Evolutionary conservation across 192 early-diverging fungal genomes (phyloP).

Genomic region (Coemansia sp.): DNA sequence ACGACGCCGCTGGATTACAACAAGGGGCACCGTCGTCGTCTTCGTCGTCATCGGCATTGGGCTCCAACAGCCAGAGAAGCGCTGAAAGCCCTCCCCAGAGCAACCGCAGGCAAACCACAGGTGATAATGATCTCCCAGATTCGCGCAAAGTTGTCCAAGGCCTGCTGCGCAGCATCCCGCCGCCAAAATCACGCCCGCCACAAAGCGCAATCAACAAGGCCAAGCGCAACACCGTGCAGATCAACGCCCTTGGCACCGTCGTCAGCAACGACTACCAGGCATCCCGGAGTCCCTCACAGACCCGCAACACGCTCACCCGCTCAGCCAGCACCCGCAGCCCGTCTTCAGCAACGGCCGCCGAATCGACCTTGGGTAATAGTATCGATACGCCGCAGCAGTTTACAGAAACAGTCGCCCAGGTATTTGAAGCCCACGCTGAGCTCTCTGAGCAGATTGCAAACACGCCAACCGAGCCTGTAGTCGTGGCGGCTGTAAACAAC

Average conservation of each 20-base stretch:
- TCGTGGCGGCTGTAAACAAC: conserved; percentile 1
- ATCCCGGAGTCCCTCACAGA: conserved; percentile 9
- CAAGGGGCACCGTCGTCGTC: not conserved
- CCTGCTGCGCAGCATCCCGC: conserved; percentile 47
- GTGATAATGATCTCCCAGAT: conserved; percentile 29
- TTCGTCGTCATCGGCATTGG: not conserved
- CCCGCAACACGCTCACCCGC: conserved; percentile 8
- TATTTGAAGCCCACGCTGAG: conserved; percentile 7
- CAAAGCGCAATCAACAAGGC: conserved; percentile 43
- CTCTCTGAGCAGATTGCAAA: conserved; percentile 14
- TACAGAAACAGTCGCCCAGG: conserved; percentile 7
- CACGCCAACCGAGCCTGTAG: conserved; percentile 5
- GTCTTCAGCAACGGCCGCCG: conserved; percentile 3
- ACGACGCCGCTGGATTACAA: not conserved
- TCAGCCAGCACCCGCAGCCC: conserved; percentile 21
- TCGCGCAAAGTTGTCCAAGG: conserved; percentile 51
- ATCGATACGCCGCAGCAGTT: not conserved
- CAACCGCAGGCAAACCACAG: not conserved
- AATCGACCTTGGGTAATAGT: not conserved
- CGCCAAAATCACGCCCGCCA: conserved; percentile 41
- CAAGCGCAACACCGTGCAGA: conserved; percentile 52
- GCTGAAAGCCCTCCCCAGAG: not conserved
- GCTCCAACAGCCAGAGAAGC: not conserved
- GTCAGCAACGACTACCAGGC: conserved; percentile 18
- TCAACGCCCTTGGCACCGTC: conserved; percentile 21